Base-by-base conservation (phyloP, 208 protist genomes). In the Zelonia costaricensis region DNA sequence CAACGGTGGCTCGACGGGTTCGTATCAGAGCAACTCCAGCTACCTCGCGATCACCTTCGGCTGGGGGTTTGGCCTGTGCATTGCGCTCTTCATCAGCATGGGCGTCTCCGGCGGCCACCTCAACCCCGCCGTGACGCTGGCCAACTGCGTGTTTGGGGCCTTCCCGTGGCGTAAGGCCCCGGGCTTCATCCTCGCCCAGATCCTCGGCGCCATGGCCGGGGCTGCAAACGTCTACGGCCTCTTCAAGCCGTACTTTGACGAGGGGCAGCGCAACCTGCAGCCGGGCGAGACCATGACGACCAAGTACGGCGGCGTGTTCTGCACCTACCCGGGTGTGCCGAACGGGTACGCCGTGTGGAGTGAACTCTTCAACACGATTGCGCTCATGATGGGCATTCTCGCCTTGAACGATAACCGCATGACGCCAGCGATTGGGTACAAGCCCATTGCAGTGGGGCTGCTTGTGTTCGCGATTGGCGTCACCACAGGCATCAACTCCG, bases 111-210 rank as follows among this genome's bases (percentile, higher is more conserved):
- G 80, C 38, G 80, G 76, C 2, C 80, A 86, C 68, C 51, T 83
- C 28, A 86, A 86, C 64, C 70, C 75, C 10, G 60, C 76, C 8
- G 80, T 86, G 25, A 80, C 80, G n/a, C 23, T 83, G 1, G 76
- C 76, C 0, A 78, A 80, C 58, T 58, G 67, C n/a, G 58, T 73
- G 9, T 78, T 70, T 42, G 74, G 65, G 6, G 25, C 20, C 6
- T 78, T 83, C 39, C 69, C 80, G n/a, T 82, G 71, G 76, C 35
- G 31, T 4, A 86, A 86, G 45, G 72, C 79, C 3, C 75, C 76
- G 1, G 76, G 76, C 13, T 86, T 70, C 42, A 58, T 80, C 40
- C 18, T 74, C 0, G 64, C 76, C 15, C 80, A 86, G 52, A 18
- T 82, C 28, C 43, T 83, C 16, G 80, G 80, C 10, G 68, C 62